These are phyloP conservation scores for Thinopyrum elongatum DNA, from an alignment of 176 grass and related monocot genomes.

Conservation along the genomic window DNA sequence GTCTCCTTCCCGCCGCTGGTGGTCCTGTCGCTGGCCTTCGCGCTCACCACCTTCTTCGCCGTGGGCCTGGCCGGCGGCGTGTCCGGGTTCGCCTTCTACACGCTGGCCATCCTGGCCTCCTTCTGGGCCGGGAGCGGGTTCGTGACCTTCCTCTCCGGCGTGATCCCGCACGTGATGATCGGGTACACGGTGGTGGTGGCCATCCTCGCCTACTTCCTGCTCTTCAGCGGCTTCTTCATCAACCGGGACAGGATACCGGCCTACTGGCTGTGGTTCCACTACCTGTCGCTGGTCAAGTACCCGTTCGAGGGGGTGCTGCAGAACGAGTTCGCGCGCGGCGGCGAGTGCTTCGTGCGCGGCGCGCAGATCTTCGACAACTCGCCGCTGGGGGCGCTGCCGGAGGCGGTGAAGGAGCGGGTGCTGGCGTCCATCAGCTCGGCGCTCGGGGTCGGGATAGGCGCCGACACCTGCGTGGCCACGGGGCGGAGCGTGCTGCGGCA, in stretches of 20 bases:
- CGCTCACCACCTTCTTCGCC: constrained; percentile 78
- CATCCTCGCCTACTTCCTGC: constrained; percentile 86
- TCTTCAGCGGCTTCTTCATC: constrained; percentile 97
- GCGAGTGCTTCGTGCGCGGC: constrained; percentile 74
- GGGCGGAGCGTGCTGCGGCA: constrained; percentile 55
- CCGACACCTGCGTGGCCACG: constrained; percentile 57
- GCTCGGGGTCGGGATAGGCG: constrained; percentile 46
- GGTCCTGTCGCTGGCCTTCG: constrained; percentile 78
- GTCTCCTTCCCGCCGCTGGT: constrained; percentile 85
- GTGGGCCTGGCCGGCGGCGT: constrained; percentile 74
- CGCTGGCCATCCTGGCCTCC: constrained; percentile 65
- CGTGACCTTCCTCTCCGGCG: constrained; percentile 93
- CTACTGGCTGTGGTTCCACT: constrained; percentile 99
- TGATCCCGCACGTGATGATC: constrained; percentile 84
- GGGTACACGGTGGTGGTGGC: constrained; percentile 86
- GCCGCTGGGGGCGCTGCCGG: constrained; percentile 55
- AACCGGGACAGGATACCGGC: constrained; percentile 76
- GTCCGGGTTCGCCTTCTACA: constrained; percentile 74
- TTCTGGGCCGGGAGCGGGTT: constrained; percentile 92
- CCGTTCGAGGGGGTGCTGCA: constrained; percentile 86
- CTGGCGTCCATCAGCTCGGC: constrained; percentile 59
- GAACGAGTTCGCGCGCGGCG: constrained; percentile 74
- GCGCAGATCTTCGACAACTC: constrained; percentile 88
- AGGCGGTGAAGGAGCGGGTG: constrained; percentile 44
- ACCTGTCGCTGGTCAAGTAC: constrained; percentile 91